These are phyloP conservation scores for Clarireedia monteithiana DNA, from an alignment of 2,329 filamentous ascomycete genomes.

Conservation along the genomic window DNA sequence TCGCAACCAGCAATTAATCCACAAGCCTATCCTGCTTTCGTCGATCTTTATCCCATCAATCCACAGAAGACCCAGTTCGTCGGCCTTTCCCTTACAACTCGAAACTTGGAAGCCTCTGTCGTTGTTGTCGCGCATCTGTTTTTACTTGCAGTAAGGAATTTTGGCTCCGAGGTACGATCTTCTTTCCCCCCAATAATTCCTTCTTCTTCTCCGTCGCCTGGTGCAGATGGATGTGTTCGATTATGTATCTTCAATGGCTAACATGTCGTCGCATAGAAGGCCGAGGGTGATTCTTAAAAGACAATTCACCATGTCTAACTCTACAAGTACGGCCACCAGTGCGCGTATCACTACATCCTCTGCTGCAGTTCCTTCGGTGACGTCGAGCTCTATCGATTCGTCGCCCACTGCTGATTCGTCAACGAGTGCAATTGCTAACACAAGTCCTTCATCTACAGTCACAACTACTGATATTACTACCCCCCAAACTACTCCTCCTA, in stretches of 20 bases:
- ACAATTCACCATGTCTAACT: slow-evolving; percentile 25
- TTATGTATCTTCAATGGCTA: slow-evolving; percentile 9
- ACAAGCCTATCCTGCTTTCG: not conserved
- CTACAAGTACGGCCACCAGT: slow-evolving; percentile 23
- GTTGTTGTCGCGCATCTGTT: not conserved
- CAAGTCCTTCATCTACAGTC: slow-evolving; percentile 19
- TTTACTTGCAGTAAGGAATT: not conserved
- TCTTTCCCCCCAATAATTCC: not conserved
- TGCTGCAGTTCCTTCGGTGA: slow-evolving; percentile 10
- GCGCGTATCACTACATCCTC: slow-evolving; percentile 9
- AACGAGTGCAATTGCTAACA: slow-evolving; percentile 25
- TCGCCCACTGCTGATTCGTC: not conserved
- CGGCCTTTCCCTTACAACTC: slow-evolving; percentile 12
- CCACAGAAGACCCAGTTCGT: slow-evolving; percentile 8
- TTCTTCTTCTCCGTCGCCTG: not conserved
- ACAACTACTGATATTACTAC: slow-evolving; percentile 8
- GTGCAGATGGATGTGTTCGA: not conserved
- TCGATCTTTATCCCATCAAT: slow-evolving; percentile 4
- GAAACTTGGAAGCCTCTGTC: not conserved
- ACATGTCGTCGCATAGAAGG: slow-evolving; percentile 17
- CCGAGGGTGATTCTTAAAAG: slow-evolving; percentile 14
- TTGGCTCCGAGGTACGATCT: not conserved
- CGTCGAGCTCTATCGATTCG: slow-evolving; percentile 7
- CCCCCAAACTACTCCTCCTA: not conserved
- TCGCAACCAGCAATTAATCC: slow-evolving; percentile 6